Percentiles rank a stretch among this genome's conserved stretches.
Conservation (phyloP, 2,329 filamentous ascomycete genomes). For the Coniella lustricola region DNA sequence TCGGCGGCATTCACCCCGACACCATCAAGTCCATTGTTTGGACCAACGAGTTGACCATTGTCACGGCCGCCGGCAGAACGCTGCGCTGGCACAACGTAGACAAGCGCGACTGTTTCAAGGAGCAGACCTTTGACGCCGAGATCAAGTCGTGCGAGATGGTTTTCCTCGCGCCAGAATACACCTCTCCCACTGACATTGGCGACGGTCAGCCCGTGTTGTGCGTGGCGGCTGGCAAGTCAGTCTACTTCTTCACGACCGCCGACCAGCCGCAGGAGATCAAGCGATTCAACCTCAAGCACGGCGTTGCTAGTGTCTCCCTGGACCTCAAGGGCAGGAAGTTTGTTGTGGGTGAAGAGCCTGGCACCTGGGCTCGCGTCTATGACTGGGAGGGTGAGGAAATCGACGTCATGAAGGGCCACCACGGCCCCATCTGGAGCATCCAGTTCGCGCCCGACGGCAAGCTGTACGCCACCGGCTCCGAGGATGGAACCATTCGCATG, state of each 20-base stretch:
- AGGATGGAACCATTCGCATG: constrained; percentile 96
- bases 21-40: constrained; percentile 96
- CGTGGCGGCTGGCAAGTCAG: constrained; percentile 88
- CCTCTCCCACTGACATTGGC: constrained; percentile 55
- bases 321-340: constrained; percentile 76
- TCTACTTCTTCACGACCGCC: constrained; percentile 82
- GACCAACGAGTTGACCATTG: constrained; percentile 79
- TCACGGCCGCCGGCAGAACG: constrained; percentile 87
- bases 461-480: constrained; percentile 90
- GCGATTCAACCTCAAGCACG: constrained; percentile 70
- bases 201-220: constrained; percentile 68
- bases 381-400: constrained; percentile 76
- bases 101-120: constrained; percentile 64
- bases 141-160: constrained; percentile 92
- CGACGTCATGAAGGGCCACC: constrained; percentile 95
- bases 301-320: constrained; percentile 83
- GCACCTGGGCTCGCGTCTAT: constrained; percentile 96
- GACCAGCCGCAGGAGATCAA: constrained; percentile 69
- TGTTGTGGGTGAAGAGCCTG: constrained; percentile 82
- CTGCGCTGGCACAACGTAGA: constrained; percentile 93
- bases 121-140: constrained; percentile 72
- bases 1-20: constrained; percentile 77
- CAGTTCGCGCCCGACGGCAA: constrained; percentile 94
- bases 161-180: constrained; percentile 51
- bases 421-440: constrained; percentile 94